A percentile compares a stretch with the other conserved stretches of the same genome.
These are phyloP conservation scores for Kodamaea sp. DNA, from an alignment of 1,139 yeast genomes.

Conservation along the genomic window DNA sequence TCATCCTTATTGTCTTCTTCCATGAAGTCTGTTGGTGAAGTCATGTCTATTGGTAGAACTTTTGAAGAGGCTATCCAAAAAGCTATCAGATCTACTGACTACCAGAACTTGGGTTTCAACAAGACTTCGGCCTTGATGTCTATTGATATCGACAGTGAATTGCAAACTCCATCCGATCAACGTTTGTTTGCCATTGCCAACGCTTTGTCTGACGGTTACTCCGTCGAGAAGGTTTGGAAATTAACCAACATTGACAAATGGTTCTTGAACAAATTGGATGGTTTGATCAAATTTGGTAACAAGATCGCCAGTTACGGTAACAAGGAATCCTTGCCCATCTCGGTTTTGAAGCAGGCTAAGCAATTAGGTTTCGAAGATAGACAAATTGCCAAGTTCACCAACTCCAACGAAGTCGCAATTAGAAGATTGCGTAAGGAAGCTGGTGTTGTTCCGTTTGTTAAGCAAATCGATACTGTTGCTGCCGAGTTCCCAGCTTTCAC, in stretches of 20 bases:
- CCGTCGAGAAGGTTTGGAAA: slow-evolving; percentile 90
- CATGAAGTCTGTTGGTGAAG: slow-evolving; percentile 99
- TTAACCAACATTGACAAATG: slow-evolving; percentile 94
- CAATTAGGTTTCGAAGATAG: slow-evolving; percentile 97
- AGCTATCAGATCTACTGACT: slow-evolving; percentile 95
- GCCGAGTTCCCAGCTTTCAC: slow-evolving; percentile 99
- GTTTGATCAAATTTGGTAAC: slow-evolving; percentile 69
- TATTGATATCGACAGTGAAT: slow-evolving; percentile 84
- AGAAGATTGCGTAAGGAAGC: slow-evolving; percentile 88
- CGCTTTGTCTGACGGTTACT: slow-evolving; percentile 81
- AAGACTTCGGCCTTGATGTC: slow-evolving; percentile 85
- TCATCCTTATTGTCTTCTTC: slow-evolving; percentile 86
- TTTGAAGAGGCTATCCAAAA: slow-evolving; percentile 98
- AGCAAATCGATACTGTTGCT: slow-evolving; percentile 97
- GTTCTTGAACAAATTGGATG: slow-evolving; percentile 86
- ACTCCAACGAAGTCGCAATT: slow-evolving; percentile 90
- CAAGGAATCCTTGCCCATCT: slow-evolving; percentile 61
- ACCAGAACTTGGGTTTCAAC: slow-evolving; percentile 91
- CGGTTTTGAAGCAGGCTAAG: slow-evolving; percentile 80
- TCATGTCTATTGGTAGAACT: slow-evolving; percentile 96
- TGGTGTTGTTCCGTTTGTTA: slow-evolving; percentile 89
- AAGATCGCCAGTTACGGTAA: slow-evolving; percentile 58
- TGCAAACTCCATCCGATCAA: slow-evolving; percentile 95
- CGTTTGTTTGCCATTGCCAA: slow-evolving; percentile 96
- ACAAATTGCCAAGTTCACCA: slow-evolving; percentile 88